Conservation (phyloP, 2,329 filamentous ascomycete species). For the Paraphaeosphaeria sporulosa region DNA sequence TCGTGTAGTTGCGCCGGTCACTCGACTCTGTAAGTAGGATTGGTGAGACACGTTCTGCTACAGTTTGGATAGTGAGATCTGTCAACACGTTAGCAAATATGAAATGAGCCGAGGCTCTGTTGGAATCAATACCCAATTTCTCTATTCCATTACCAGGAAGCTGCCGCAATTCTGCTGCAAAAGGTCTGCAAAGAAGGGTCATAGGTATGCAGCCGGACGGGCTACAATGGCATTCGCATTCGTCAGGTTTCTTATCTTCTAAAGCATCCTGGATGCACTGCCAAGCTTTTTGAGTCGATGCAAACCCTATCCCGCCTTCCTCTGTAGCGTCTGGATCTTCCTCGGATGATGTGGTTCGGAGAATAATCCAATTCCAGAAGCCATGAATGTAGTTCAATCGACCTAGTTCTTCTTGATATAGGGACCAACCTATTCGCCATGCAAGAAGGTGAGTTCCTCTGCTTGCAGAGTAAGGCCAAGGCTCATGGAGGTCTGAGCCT, state of each 20-base stretch:
- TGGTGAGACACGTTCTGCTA: background rate
- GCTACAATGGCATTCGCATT: background rate
- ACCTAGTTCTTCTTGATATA: background rate
- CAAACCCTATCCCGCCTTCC: no score
- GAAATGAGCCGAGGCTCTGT: no score
- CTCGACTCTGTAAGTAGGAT: background rate
- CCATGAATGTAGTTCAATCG: background rate
- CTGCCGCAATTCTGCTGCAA: no score
- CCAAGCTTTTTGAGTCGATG: no score
- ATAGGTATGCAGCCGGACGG: background rate
- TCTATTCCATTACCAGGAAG: no score
- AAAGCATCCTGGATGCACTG: background rate
- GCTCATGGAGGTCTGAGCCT: background rate
- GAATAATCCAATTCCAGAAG: background rate
- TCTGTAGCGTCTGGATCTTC: no score
- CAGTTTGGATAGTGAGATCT: background rate
- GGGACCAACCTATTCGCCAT: background rate
- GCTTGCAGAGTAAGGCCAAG: background rate
- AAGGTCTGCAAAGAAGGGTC: background rate
- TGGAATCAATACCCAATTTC: no score
- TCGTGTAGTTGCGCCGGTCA: background rate
- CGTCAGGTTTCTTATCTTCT: background rate
- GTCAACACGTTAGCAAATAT: no score
- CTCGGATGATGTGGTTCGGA: background rate
- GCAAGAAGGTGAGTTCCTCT: background rate